Evolutionary conservation across 2,329 filamentous ascomycete genomes (phyloP).

Genomic region (Neonectria ditissima): DNA sequence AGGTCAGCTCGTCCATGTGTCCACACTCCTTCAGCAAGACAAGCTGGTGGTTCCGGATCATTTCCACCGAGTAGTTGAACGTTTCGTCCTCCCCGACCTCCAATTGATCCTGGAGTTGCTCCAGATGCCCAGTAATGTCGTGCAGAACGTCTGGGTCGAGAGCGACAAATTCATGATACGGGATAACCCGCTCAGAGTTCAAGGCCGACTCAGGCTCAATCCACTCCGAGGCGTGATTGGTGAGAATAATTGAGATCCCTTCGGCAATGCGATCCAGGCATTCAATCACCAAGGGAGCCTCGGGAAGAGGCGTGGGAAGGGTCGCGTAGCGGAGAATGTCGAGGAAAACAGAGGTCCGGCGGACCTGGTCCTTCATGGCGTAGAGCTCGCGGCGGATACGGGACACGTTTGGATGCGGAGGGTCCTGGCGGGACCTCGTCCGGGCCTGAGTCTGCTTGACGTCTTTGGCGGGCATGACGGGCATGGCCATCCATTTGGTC

Average conservation of each 20-base stretch:
- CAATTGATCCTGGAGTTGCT: slow-evolving; percentile 29
- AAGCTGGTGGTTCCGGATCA: slow-evolving; percentile 35
- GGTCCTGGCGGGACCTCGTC: neutral
- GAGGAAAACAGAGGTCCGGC: slow-evolving; percentile 20
- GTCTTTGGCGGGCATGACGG: slow-evolving; percentile 7
- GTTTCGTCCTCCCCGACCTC: slow-evolving; percentile 6
- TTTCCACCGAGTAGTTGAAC: slow-evolving; percentile 7
- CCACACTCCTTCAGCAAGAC: slow-evolving; percentile 28
- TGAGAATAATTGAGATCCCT: slow-evolving; percentile 35
- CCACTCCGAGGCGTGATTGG: slow-evolving; percentile 43
- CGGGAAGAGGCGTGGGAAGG: neutral
- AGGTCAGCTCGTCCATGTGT: slow-evolving; percentile 21
- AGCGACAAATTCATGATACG: slow-evolving; percentile 32
- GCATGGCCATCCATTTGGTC: slow-evolving; percentile 32
- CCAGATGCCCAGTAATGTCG: slow-evolving; percentile 28
- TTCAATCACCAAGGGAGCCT: neutral
- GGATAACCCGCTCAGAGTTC: neutral
- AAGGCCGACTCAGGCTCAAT: slow-evolving; percentile 30
- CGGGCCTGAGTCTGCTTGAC: neutral
- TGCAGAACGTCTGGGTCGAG: slow-evolving; percentile 35
- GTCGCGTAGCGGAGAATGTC: neutral
- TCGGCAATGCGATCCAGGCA: slow-evolving; percentile 20
- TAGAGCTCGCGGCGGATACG: slow-evolving; percentile 37
- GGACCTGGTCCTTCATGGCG: slow-evolving; percentile 35
- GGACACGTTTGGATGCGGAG: slow-evolving; percentile 26